Percentiles rank a stretch among this genome's conserved stretches.
Evolutionary conservation across 371 early-diverging fungal species (phyloP).

Genomic region (Mortierella sp.): DNA sequence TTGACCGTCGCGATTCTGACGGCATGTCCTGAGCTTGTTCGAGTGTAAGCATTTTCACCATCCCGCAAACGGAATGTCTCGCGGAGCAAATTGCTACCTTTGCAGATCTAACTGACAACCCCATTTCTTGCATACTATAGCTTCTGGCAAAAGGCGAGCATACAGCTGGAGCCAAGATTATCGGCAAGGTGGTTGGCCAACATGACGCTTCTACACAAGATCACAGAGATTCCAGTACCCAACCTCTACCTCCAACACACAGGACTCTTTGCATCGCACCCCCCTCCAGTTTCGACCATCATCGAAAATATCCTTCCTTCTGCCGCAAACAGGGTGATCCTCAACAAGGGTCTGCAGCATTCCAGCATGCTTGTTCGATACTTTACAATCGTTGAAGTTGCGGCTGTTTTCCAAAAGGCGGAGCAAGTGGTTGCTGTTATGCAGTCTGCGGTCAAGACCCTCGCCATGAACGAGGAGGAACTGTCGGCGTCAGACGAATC

Average conservation of each 20-base stretch:
- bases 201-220: conserved; percentile 78
- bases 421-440: conserved; percentile 60
- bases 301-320: conserved; percentile 82
- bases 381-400: conserved; percentile 70
- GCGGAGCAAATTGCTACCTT: neutral
- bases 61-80: neutral
- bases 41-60: conserved; percentile 64
- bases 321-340: conserved; percentile 67
- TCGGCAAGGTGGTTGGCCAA: conserved; percentile 84
- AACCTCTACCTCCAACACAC: conserved; percentile 66
- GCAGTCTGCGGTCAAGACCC: conserved; percentile 45
- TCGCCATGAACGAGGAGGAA: conserved; percentile 37
- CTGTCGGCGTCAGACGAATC: neutral
- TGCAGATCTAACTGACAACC: neutral
- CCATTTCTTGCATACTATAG: conserved; percentile 45
- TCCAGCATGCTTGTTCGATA: conserved; percentile 78
- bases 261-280: conserved; percentile 66
- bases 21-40: conserved; percentile 86
- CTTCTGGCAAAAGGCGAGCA: conserved; percentile 71
- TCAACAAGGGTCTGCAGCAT: conserved; percentile 79
- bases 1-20: conserved; percentile 74
- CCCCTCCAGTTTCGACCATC: conserved; percentile 70
- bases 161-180: conserved; percentile 86
- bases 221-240: conserved; percentile 82
- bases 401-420: conserved; percentile 76